Percentiles rank a stretch among this genome's conserved stretches.
phyloP scores from a whole-genome alignment of 2,329 filamentous ascomycete species.

The Arthrobotrys sinensis region DNA sequence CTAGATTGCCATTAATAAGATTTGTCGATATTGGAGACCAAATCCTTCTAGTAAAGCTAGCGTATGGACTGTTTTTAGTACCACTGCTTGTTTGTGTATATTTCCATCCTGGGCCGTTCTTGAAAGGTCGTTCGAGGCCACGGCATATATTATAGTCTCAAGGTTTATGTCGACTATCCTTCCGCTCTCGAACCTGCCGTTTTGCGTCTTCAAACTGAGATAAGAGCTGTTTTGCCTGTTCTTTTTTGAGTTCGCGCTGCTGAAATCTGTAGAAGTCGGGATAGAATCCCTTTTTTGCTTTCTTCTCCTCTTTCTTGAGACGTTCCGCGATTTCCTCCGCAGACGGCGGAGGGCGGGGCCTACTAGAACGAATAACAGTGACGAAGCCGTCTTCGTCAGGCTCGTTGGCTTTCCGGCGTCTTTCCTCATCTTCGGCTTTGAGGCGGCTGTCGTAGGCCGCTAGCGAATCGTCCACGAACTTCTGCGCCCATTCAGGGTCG shows the following conservation, averaged over 20 bases:
- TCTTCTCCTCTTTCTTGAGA: conserved; percentile 77
- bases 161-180: conserved; percentile 72
- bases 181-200: conserved; percentile 78
- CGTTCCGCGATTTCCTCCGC: conserved; percentile 77
- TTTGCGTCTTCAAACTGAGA: conserved; percentile 83
- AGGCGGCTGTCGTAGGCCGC: conserved; percentile 81
- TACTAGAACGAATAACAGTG: conserved; percentile 84
- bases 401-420: conserved; percentile 78
- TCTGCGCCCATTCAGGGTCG: conserved; percentile 76
- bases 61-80: not conserved
- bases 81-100: not conserved
- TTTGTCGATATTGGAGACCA: no score
- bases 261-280: conserved; percentile 88
- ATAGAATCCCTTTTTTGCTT: conserved; percentile 75
- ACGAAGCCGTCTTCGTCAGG: conserved; percentile 97
- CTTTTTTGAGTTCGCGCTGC: conserved; percentile 83
- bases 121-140: not conserved
- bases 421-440: conserved; percentile 76
- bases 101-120: not conserved
- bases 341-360: conserved; percentile 80
- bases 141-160: not conserved
- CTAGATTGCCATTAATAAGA: no score
- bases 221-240: conserved; percentile 78
- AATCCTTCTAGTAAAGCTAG: no score
- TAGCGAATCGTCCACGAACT: conserved; percentile 87